Evolutionary conservation across 2,329 filamentous ascomycete species (phyloP).

Genomic region (Claviceps cyperi): DNA sequence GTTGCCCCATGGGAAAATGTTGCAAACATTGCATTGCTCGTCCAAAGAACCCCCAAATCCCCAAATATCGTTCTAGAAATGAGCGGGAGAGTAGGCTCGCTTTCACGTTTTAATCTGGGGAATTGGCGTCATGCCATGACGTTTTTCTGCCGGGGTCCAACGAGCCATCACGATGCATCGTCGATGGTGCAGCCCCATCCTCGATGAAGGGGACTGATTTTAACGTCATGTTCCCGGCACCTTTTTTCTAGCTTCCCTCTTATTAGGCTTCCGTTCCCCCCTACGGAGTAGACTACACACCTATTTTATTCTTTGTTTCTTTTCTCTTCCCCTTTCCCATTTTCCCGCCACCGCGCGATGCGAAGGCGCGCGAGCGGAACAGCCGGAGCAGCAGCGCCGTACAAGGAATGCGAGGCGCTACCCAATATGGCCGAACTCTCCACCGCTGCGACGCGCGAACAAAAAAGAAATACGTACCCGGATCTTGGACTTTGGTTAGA

Average conservation of each 20-base stretch:
- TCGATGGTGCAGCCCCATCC: conserved; percentile 7
- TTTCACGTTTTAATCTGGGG: background rate
- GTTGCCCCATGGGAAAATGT: too few species aligned
- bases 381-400: conserved; percentile 5
- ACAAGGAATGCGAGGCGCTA: background rate
- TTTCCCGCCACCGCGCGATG: too few species aligned
- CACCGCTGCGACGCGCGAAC: background rate
- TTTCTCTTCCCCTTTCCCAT: background rate
- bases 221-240: background rate
- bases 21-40: too few species aligned
- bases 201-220: conserved; percentile 1
- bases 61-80: background rate
- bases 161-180: conserved; percentile 3
- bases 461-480: background rate
- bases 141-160: conserved; percentile 3
- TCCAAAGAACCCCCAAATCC: background rate
- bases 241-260: background rate
- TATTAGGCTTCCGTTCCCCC: too few species aligned
- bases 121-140: conserved; percentile 4
- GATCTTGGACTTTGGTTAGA: conserved; percentile 2
- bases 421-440: background rate
- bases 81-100: background rate
- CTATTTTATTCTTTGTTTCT: background rate
- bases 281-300: background rate
- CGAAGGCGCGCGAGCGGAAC: conserved; percentile 1